A percentile compares a stretch with the other conserved stretches of the same genome.
Evolutionary conservation across 768 basidiomycete genomes (phyloP).

Genomic region (Leucosporidium creatinivorum): DNA sequence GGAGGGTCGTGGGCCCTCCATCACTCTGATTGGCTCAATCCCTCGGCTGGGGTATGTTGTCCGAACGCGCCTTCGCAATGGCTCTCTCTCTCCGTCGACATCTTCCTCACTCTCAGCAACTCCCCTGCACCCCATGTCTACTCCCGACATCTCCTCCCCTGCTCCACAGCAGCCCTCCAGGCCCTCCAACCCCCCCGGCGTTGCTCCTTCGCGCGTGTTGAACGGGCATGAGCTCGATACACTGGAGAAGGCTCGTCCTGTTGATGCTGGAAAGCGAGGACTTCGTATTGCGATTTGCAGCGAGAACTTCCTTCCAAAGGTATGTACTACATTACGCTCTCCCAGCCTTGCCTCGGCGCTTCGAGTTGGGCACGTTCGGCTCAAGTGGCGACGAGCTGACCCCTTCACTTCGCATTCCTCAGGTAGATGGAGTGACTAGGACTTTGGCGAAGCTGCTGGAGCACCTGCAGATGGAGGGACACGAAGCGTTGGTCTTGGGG

Average conservation of each 20-base stretch:
- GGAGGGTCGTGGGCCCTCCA: too few relatives aligned
- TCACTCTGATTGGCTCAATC: too few relatives aligned
- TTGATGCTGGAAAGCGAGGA: neutral
- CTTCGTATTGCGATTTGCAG: slow-evolving; percentile 24
- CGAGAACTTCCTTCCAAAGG: slow-evolving; percentile 36
- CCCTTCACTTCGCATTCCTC: too few relatives aligned
- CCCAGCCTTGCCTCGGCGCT: neutral
- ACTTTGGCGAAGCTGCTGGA: slow-evolving; percentile 46
- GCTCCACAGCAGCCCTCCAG: neutral
- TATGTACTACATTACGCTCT: neutral
- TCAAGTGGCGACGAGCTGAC: neutral
- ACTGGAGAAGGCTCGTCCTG: slow-evolving; percentile 8
- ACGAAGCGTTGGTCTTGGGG: slow-evolving; percentile 47
- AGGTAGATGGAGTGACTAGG: slow-evolving; percentile 47
- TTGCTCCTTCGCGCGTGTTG: neutral
- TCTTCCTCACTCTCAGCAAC: too few relatives aligned
- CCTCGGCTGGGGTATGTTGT: too few relatives aligned
- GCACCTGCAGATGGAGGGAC: slow-evolving; percentile 45
- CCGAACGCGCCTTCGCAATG: too few relatives aligned
- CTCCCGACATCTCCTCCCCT: neutral
- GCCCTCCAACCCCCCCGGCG: neutral
- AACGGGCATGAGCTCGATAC: slow-evolving; percentile 9
- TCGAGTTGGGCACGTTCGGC: neutral
- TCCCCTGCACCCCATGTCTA: neutral
- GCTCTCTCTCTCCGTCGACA: too few relatives aligned